phyloP scores from a whole-genome alignment of 2,329 filamentous ascomycete genomes.

The Aureobasidium sp. region DNA sequence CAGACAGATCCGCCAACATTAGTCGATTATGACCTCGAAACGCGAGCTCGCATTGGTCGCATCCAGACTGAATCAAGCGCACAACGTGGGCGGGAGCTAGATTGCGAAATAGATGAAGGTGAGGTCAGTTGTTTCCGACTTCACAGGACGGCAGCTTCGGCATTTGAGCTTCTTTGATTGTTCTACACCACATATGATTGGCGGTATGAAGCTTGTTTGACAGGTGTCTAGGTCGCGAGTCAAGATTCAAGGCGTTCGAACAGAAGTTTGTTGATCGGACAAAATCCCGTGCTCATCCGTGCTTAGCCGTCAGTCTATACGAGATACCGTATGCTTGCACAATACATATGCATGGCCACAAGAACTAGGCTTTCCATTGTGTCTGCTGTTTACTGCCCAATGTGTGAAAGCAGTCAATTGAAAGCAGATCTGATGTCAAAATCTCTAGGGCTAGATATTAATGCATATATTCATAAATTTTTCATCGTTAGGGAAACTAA shows the following conservation, averaged over 20 bases:
- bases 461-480: not conserved
- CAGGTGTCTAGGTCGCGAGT: not conserved
- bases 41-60: not conserved
- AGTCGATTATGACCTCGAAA: too few species aligned
- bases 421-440: too few species aligned
- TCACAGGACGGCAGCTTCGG: not conserved
- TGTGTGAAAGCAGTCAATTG: too few species aligned
- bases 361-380: not conserved
- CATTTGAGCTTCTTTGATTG: not conserved
- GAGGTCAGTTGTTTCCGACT: not conserved
- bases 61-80: not conserved
- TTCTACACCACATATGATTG: not conserved
- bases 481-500: not conserved
- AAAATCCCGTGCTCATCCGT: not conserved
- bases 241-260: not conserved
- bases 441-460: not conserved
- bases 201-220: not conserved
- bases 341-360: not conserved
- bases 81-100: not conserved
- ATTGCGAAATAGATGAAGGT: not conserved
- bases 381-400: too few species aligned
- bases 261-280: not conserved
- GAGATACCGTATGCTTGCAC: not conserved
- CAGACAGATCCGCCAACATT: too few species aligned
- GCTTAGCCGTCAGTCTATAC: not conserved